Base-by-base conservation (phyloP, 345 rosid genomes). In the Arabis hirsuta region DNA sequence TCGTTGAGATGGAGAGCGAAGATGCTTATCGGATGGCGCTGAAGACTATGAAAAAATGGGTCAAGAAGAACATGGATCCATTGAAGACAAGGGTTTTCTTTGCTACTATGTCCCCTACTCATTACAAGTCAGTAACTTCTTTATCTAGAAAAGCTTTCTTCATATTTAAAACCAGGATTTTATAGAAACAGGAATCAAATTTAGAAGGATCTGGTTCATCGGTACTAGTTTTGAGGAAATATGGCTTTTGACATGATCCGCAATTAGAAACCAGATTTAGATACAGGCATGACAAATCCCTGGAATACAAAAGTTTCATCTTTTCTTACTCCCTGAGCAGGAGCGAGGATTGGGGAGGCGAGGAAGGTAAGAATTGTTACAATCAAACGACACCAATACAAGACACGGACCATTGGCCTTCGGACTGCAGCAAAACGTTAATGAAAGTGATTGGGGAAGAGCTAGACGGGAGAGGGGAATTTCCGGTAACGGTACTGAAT, bases 81-180 rank as follows among this genome's bases (percentile, higher is more conserved):
- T 79, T 70, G 20, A 89, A 82, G 74, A 86, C 89, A 0, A 79
- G 97, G 59, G 97, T 93, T 24, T 90, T 93, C 80, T 93, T 93
- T 73, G 82, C 96, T 22, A 86, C 88, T 84, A 93, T 93, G 98
- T 88, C 97, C 0, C 97, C 98, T 41, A 79, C 88, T 65, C 98
- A 93, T 81, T 78, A 55, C 71, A 81, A 84, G 98, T 88, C 44
- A 58, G 91, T 81, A 12, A 22, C 48, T 38, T 55, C 34, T 64
- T 44, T 0, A 7, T 3, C 26, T 36, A 7, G 39, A 36, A 36
- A 36, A 7, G 41, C 11, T 36, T 9, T 36, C 41, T 36, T 36
- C 36, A 16, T 16, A 16, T 16, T 16, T 16, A 16, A 16, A 16
- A 16, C 16, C 16, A 16, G 16, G 16, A 16, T 16, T 16, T 16